Conservation (phyloP, 2,329 filamentous ascomycete species). For the Colletotrichum gloeosporioides region DNA sequence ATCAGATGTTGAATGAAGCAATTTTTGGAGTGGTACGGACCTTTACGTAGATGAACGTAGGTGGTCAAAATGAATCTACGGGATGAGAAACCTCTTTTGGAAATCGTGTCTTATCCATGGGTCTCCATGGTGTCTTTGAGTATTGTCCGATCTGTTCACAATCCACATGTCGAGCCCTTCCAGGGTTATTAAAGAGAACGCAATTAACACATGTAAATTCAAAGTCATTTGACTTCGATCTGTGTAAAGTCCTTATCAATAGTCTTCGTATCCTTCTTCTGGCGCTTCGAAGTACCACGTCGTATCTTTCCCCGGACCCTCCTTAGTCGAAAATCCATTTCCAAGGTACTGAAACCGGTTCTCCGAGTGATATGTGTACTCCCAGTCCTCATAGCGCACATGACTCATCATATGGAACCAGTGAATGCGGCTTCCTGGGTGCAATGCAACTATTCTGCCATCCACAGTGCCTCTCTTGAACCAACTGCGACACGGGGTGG, state of each 20-base stretch:
- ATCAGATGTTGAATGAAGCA: neutral
- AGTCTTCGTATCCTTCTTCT: neutral
- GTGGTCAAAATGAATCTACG: neutral
- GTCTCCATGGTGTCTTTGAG: neutral
- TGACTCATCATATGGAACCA: neutral
- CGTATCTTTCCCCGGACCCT: neutral
- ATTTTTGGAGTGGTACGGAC: accelerated
- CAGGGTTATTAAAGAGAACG: neutral
- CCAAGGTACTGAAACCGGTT: neutral
- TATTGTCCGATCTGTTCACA: neutral
- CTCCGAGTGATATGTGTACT: neutral
- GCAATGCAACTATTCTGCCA: neutral
- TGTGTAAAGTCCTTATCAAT: neutral
- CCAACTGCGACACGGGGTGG: neutral
- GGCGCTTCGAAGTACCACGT: neutral
- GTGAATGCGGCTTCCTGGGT: neutral
- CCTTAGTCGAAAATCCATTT: neutral
- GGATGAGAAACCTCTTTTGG: neutral
- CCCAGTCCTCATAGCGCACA: neutral
- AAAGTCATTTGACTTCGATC: neutral
- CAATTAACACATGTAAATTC: neutral
- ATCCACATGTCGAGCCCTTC: neutral
- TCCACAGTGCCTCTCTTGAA: neutral
- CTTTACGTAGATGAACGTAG: neutral
- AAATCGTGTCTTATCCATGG: neutral